A percentile compares a stretch with the other conserved stretches of the same genome.
phyloP scores from a whole-genome alignment of 2,329 filamentous ascomycete species.

The Aspergillus fumigatiaffinis region DNA sequence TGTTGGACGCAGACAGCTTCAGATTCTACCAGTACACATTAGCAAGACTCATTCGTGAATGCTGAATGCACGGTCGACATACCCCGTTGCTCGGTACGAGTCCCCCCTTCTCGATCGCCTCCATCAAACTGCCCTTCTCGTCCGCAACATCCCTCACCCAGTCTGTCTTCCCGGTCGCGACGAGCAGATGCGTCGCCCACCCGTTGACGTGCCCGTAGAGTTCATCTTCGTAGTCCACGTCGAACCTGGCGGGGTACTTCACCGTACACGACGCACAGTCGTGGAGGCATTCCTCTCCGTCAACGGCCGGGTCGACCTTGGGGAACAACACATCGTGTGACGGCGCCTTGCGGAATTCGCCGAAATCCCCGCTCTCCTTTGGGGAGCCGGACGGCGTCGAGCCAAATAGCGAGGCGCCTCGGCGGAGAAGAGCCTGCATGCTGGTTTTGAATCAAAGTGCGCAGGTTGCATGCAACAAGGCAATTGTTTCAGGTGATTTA shows the following conservation, averaged over 20 bases:
- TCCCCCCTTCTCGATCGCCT: conserved; percentile 58
- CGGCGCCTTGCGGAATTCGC: conserved; percentile 47
- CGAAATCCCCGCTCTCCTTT: conserved; percentile 7
- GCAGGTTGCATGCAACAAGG: neutral
- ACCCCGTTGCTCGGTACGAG: conserved; percentile 42
- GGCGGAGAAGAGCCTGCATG: conserved; percentile 36
- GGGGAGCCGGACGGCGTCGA: conserved; percentile 25
- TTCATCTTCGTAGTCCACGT: conserved; percentile 70
- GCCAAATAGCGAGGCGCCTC: conserved; percentile 30
- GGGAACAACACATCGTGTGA: conserved; percentile 62
- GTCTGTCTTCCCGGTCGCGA: conserved; percentile 93
- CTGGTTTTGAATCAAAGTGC: neutral
- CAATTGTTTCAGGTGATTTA: neutral
- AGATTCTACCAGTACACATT: conserved; percentile 55
- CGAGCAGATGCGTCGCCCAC: conserved; percentile 84
- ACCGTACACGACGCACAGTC: conserved; percentile 81
- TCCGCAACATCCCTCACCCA: conserved; percentile 88
- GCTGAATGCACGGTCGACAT: conserved; percentile 10
- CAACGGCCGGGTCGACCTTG: conserved; percentile 67
- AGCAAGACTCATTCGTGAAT: neutral
- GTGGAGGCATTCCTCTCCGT: conserved; percentile 83
- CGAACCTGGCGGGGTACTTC: conserved; percentile 69
- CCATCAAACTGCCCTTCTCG: conserved; percentile 81
- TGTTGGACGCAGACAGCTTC: conserved; percentile 90
- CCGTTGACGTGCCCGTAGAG: conserved; percentile 82